Evolutionary conservation across 371 early-diverging fungal species (phyloP).

Genomic region (Saksenaea vasiformis): DNA sequence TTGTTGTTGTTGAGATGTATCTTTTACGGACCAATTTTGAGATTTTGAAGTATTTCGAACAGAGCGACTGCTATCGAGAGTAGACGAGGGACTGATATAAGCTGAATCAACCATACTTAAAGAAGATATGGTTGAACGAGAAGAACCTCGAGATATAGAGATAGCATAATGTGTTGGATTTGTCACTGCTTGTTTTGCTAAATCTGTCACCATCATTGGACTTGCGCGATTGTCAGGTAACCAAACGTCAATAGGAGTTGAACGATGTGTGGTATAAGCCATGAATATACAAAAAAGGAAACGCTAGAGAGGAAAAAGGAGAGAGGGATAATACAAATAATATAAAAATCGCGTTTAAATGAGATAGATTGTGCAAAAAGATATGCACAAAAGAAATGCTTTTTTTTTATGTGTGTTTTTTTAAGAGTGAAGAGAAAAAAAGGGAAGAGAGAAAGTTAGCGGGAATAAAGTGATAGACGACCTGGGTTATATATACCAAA

Average conservation of each 20-base stretch:
- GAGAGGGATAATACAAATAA: not conserved
- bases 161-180: slow-evolving; percentile 9
- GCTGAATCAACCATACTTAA: slow-evolving; percentile 20
- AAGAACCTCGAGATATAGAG: slow-evolving; percentile 12
- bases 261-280: not conserved
- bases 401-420: not conserved
- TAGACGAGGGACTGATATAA: slow-evolving; percentile 23
- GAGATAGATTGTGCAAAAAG: too few relatives aligned
- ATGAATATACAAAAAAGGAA: slow-evolving; percentile 1
- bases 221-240: slow-evolving; percentile 20
- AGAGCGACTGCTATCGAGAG: slow-evolving; percentile 11
- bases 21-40: not conserved
- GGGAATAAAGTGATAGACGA: too few relatives aligned
- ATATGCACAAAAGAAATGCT: not conserved
- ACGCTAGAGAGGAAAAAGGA: slow-evolving; percentile 1
- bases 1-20: slow-evolving; percentile 3
- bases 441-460: slow-evolving; percentile 1
- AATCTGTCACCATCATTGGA: slow-evolving; percentile 16
- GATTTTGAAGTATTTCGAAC: slow-evolving; percentile 4
- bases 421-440: not conserved
- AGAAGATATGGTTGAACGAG: slow-evolving; percentile 6
- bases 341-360: too few relatives aligned
- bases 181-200: slow-evolving; percentile 22
- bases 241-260: slow-evolving; percentile 25
- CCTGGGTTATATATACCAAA: not conserved